Base-by-base conservation (phyloP, 768 basidiomycete genomes). In the Lentinus tigrinus region DNA sequence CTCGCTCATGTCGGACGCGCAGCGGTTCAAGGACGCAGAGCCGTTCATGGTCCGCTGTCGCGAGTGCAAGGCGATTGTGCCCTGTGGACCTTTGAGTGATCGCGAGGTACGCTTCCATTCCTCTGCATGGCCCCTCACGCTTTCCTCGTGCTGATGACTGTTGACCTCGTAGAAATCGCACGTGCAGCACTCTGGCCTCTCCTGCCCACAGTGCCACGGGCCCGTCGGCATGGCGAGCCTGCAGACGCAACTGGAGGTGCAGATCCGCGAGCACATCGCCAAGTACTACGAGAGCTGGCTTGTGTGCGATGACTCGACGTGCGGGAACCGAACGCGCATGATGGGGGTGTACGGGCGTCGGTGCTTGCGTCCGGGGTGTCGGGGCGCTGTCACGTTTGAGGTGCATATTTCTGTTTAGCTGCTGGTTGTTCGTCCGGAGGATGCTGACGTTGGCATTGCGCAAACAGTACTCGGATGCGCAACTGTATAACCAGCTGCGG, bases 231-330 rank as follows among this genome's bases (percentile, higher is more conserved):
- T 71, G 0, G 82, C 85, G 0, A 91, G 91, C 61, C 69, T 98
- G 47, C 84, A 87, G 58, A 77, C 85, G 21, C 97, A 98, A 70
- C 82, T 98, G 14, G 95, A 98, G 68, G 75, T 81, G 1, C 93
- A 95, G 65, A 89, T 98, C 50, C 85, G 95, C 0, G 73, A 80
- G 2, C 84, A 83, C 61, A 88, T 99, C 48, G 74, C 78, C 8
- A 82, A 78, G 64, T 98, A 95, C 72, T 98, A 99, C 68, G 85
- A 97, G 66, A 86, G 87, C 1, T 95, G 91, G 91, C 88, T 83
- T 1, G 75, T 89, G 5, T 99, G 97, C 73, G 82, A 94, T 64
- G 97, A 98, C 60, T 76, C 83, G 21, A 88, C 87, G 0, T 99
- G 97, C 67, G 83, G 83, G 9, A 79, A 85, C 58, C 82, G 91